These are phyloP conservation scores for Alternaria consortialis DNA, from an alignment of 2,329 filamentous ascomycete genomes.

Conservation along the genomic window DNA sequence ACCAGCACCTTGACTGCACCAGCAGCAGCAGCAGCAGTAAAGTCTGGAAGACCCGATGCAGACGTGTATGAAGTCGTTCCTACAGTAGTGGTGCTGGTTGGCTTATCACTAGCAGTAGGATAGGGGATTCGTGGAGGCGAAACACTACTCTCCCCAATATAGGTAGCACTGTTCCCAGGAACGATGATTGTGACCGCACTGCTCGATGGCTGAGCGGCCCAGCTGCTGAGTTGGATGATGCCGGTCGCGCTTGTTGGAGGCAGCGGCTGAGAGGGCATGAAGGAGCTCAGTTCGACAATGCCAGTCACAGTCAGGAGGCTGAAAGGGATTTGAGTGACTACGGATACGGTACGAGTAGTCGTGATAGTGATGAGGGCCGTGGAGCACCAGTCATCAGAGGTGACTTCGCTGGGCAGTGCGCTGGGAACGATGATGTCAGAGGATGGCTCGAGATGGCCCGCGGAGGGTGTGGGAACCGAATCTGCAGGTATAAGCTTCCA, in stretches of 20 bases:
- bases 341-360: constrained; percentile 1
- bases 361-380: constrained; percentile 2
- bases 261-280: neutral
- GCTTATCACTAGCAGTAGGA: constrained; percentile 13
- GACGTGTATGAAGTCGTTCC: constrained; percentile 11
- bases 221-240: neutral
- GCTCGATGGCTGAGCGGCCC: neutral
- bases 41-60: constrained; percentile 18
- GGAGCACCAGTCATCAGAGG: neutral
- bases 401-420: neutral
- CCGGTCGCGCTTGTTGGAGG: neutral
- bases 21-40: constrained; percentile 36
- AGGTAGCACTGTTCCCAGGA: neutral
- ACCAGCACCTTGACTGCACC: constrained; percentile 21
- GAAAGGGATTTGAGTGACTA: constrained; percentile 5
- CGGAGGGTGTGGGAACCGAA: neutral
- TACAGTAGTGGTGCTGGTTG: constrained; percentile 9
- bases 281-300: neutral
- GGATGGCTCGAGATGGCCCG: neutral
- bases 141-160: neutral
- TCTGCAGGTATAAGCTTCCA: neutral
- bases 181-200: neutral
- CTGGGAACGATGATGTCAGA: neutral
- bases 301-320: neutral
- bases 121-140: constrained; percentile 17